Percentiles rank a stretch among this genome's conserved stretches.
Evolutionary conservation across 2,329 filamentous ascomycete genomes (phyloP).

Genomic region (Madurella mycetomatis): DNA sequence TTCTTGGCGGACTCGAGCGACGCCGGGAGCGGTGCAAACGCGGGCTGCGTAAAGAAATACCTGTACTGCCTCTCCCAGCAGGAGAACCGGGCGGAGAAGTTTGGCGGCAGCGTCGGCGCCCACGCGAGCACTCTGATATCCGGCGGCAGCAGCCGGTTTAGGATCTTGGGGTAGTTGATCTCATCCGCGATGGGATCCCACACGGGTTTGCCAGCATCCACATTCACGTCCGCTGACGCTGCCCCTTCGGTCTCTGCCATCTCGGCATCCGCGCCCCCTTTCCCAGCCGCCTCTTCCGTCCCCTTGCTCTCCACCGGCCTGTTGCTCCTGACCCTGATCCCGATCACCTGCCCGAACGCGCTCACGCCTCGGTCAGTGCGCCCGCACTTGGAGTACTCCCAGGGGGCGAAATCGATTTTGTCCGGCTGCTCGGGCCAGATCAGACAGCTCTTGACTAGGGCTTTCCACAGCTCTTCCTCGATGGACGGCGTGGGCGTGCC

Average conservation of each 20-base stretch:
- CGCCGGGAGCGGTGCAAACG: conserved; percentile 65
- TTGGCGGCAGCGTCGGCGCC: conserved; percentile 75
- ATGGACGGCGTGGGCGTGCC: conserved; percentile 72
- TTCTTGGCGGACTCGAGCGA: conserved; percentile 36
- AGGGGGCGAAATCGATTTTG: conserved; percentile 72
- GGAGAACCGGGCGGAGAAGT: conserved; percentile 88
- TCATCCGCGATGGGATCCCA: conserved; percentile 66
- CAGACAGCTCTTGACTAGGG: conserved; percentile 72
- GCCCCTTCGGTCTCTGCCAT: conserved; percentile 13
- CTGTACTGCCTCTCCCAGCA: conserved; percentile 88
- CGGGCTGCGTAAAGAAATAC: conserved; percentile 97
- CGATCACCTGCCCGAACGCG: conserved; percentile 94
- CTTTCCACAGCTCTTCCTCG: conserved; percentile 92
- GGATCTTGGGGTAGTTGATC: conserved; percentile 72
- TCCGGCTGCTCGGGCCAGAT: conserved; percentile 66
- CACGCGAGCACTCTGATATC: conserved; percentile 91
- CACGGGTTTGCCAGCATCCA: conserved; percentile 21
- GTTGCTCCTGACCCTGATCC: conserved; percentile 75
- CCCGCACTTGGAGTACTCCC: conserved; percentile 92
- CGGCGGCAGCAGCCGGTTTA: conserved; percentile 82
- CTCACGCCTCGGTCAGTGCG: conserved; percentile 90
- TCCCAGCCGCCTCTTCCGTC: conserved; percentile 1
- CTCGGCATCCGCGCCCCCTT: conserved; percentile 8
- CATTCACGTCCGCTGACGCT: neutral
- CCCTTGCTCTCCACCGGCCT: conserved; percentile 48